Percentiles rank a stretch among this genome's conserved stretches.
Evolutionary conservation across 108 stramenopile species (phyloP).

Genomic region (Phaeodactylum tricornutum): DNA sequence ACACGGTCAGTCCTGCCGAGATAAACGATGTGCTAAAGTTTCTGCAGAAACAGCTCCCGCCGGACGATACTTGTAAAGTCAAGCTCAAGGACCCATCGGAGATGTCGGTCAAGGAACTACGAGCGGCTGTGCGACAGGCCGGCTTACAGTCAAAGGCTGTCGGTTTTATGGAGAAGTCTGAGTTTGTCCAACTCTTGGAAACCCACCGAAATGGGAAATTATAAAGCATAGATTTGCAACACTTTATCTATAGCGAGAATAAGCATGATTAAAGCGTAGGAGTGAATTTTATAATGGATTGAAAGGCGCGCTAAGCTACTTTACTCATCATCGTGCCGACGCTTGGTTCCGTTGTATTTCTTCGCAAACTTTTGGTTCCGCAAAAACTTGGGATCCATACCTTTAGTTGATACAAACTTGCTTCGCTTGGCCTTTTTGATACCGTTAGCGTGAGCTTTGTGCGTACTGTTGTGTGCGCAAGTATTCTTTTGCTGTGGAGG

Average conservation of each 20-base stretch:
- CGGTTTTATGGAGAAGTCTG: conserved; percentile 87
- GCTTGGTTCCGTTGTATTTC: conserved; percentile 84
- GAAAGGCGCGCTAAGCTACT: too few species aligned
- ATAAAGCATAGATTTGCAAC: too few species aligned
- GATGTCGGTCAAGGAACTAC: conserved; percentile 89
- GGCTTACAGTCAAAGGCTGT: conserved; percentile 64
- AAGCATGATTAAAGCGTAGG: too few species aligned
- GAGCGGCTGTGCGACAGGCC: conserved; percentile 81
- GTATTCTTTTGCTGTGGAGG: conserved; percentile 86
- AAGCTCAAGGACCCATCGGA: conserved; percentile 67
- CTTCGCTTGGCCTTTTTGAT: conserved; percentile 85
- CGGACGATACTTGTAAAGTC: conserved; percentile 44
- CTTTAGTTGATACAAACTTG: conserved; percentile 67
- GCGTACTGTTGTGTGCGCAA: conserved; percentile 87
- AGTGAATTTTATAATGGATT: too few species aligned
- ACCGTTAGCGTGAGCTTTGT: conserved; percentile 88
- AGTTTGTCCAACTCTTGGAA: conserved; percentile 77
- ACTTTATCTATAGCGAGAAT: too few species aligned
- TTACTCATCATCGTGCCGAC: conserved; percentile 49
- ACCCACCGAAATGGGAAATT: conserved; percentile 42
- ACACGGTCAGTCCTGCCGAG: conserved; percentile 71
- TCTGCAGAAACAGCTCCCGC: conserved; percentile 54
- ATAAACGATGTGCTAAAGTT: conserved; percentile 54
- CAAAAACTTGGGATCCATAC: conserved; percentile 90
- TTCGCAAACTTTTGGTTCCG: conserved; percentile 89